Evolutionary conservation across 805 yeast genomes (phyloP).

Genomic region (Candida krabiensis): DNA sequence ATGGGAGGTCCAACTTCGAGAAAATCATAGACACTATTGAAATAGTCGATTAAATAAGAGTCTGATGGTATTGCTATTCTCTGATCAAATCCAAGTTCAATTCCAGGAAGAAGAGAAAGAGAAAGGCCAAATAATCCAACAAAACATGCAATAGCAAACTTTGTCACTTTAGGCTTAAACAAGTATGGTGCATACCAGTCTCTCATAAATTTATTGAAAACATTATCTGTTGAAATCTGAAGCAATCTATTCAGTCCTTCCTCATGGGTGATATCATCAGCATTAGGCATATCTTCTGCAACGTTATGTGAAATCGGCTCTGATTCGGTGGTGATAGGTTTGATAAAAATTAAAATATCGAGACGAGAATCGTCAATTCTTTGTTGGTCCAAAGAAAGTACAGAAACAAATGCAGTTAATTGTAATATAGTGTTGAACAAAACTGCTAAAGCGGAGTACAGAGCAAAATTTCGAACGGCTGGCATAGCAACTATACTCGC

Average conservation of each 20-base stretch:
- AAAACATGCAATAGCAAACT: conserved; percentile 53
- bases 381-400: conserved; percentile 64
- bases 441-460: conserved; percentile 86
- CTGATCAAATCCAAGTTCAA: conserved; percentile 85
- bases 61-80: conserved; percentile 81
- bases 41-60: conserved; percentile 81
- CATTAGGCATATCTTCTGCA: conserved; percentile 7
- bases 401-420: conserved; percentile 75
- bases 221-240: conserved; percentile 19
- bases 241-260: conserved; percentile 26
- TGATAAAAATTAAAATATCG: conserved; percentile 63
- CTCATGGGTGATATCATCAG: conserved; percentile 11
- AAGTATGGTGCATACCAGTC: conserved; percentile 60
- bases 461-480: conserved; percentile 90
- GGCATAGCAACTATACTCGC: conserved; percentile 91
- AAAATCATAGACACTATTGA: conserved; percentile 68
- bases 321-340: conserved; percentile 15
- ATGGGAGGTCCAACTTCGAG: conserved; percentile 91
- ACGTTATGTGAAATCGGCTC: conserved; percentile 15
- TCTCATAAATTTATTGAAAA: conserved; percentile 43
- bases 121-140: conserved; percentile 67
- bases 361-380: conserved; percentile 58
- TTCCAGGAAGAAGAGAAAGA: conserved; percentile 62
- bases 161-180: conserved; percentile 46
- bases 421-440: conserved; percentile 74